These are phyloP conservation scores for Microthyrium microscopicum DNA, from an alignment of 2,329 filamentous ascomycete genomes.

Conservation along the genomic window DNA sequence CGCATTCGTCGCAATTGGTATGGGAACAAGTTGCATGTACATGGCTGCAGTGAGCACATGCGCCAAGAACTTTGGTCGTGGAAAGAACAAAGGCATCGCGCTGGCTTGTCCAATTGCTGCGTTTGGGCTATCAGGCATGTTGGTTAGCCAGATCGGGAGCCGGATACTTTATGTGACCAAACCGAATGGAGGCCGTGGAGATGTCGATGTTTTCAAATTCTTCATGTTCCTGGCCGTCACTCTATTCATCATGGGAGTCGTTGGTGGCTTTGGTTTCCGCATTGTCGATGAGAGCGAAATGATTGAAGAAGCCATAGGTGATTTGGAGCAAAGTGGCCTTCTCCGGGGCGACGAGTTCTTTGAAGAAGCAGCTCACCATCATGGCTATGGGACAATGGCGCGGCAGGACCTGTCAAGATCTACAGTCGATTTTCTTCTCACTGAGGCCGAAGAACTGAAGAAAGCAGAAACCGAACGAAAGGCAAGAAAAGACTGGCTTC, in stretches of 20 bases:
- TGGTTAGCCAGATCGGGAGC: slow-evolving; percentile 78
- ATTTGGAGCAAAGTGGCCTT: slow-evolving; percentile 76
- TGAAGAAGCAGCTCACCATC: slow-evolving; percentile 34
- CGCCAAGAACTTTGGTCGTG: slow-evolving; percentile 92
- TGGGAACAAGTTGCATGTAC: slow-evolving; percentile 79
- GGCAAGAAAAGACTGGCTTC: slow-evolving; percentile 72
- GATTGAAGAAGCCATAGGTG: slow-evolving; percentile 79
- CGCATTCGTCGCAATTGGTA: slow-evolving; percentile 68
- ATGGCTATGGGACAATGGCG: slow-evolving; percentile 46
- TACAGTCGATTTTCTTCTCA: slow-evolving; percentile 27
- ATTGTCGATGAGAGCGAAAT: slow-evolving; percentile 74
- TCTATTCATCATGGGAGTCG: slow-evolving; percentile 51
- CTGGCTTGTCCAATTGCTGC: slow-evolving; percentile 81
- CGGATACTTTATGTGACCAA: slow-evolving; percentile 55
- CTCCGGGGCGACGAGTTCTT: slow-evolving; percentile 65
- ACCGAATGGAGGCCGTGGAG: slow-evolving; percentile 42
- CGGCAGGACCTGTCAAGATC: slow-evolving; percentile 29
- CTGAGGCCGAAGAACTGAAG: slow-evolving; percentile 29
- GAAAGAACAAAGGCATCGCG: slow-evolving; percentile 73
- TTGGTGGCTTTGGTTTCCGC: slow-evolving; percentile 58
- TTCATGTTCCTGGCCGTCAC: slow-evolving; percentile 70
- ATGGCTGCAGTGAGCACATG: slow-evolving; percentile 82
- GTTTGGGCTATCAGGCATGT: slow-evolving; percentile 89
- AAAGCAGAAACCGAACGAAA: slow-evolving; percentile 34
- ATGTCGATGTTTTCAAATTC: slow-evolving; percentile 63